Evolutionary conservation across 1,139 yeast genomes (phyloP).

Genomic region (Protomyces arabidopsidicola): DNA sequence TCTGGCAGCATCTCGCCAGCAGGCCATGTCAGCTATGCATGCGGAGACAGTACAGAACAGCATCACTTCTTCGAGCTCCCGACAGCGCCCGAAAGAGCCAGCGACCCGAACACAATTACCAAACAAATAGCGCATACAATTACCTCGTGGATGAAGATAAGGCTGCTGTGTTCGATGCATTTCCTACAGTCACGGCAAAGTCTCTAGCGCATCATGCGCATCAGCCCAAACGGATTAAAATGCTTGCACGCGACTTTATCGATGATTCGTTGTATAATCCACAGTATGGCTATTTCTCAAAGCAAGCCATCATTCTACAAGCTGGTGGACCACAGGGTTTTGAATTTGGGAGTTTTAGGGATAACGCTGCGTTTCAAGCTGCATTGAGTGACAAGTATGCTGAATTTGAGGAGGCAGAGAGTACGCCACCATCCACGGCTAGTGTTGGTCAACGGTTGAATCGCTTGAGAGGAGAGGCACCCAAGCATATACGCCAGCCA

Average conservation of each 20-base stretch:
- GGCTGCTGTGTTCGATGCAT: constrained; percentile 11
- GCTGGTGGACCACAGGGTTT: constrained; percentile 50
- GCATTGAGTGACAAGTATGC: constrained; percentile 42
- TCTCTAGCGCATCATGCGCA: constrained; percentile 15
- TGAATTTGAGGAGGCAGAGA: constrained; percentile 44
- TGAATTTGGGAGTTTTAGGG: constrained; percentile 37
- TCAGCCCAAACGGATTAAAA: constrained; percentile 56
- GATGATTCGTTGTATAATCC: constrained; percentile 84
- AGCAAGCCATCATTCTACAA: constrained; percentile 38
- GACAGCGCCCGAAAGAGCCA: background rate
- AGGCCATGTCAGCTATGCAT: background rate
- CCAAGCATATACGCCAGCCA: constrained; percentile 19
- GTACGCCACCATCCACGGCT: background rate
- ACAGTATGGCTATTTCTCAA: constrained; percentile 71
- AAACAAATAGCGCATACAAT: constrained; percentile 20
- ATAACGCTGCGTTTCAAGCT: constrained; percentile 26
- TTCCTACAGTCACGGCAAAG: constrained; percentile 18
- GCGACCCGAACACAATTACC: constrained; percentile 22
- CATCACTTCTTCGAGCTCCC: background rate
- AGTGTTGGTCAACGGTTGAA: background rate
- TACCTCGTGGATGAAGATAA: constrained; percentile 21
- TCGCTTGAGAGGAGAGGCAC: background rate
- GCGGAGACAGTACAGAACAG: background rate
- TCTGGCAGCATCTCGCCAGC: background rate
- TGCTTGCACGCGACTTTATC: constrained; percentile 72